A percentile compares a stretch with the other conserved stretches of the same genome.
phyloP scores from a whole-genome alignment of 352 stramenopile species.

The Thalassiosira tumida region DNA sequence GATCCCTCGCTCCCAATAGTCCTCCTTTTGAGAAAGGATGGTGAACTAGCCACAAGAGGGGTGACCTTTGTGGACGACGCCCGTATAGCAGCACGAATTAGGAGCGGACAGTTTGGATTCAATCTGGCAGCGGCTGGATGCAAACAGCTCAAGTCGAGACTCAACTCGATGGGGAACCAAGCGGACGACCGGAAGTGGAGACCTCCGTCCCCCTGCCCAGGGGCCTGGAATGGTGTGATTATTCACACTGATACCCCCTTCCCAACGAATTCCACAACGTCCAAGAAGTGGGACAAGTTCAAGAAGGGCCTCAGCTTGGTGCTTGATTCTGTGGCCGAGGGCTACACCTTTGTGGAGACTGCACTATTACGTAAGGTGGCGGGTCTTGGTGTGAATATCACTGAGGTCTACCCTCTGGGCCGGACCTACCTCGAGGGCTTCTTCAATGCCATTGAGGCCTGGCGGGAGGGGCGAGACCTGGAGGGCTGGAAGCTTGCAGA shows the following conservation, averaged over 20 bases:
- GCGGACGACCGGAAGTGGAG: slow-evolving; percentile 20
- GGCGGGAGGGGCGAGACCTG: not conserved
- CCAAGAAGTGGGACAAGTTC: slow-evolving; percentile 45
- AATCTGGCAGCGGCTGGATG: not conserved
- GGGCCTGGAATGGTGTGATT: slow-evolving; percentile 2
- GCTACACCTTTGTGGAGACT: slow-evolving; percentile 19
- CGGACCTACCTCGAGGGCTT: slow-evolving; percentile 40
- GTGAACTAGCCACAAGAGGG: slow-evolving; percentile 10
- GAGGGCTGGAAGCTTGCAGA: slow-evolving; percentile 29
- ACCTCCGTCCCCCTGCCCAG: not conserved
- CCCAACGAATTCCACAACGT: slow-evolving; percentile 34
- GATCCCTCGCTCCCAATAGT: slow-evolving; percentile 24
- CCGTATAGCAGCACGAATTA: not conserved
- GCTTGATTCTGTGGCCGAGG: not conserved
- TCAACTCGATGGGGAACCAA: slow-evolving; percentile 42
- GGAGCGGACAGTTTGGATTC: not conserved
- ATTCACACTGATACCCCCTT: slow-evolving; percentile 22
- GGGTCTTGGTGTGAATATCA: slow-evolving; percentile 46
- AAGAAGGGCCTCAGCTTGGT: not conserved
- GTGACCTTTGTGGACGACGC: slow-evolving; percentile 30
- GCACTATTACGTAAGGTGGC: slow-evolving; percentile 12
- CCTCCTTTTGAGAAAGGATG: slow-evolving; percentile 32
- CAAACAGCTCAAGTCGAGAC: not conserved
- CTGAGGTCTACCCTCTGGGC: slow-evolving; percentile 17
- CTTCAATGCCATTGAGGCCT: slow-evolving; percentile 52